phyloP scores from a whole-genome alignment of 192 early-diverging fungal genomes.

The Coemansia sp. region DNA sequence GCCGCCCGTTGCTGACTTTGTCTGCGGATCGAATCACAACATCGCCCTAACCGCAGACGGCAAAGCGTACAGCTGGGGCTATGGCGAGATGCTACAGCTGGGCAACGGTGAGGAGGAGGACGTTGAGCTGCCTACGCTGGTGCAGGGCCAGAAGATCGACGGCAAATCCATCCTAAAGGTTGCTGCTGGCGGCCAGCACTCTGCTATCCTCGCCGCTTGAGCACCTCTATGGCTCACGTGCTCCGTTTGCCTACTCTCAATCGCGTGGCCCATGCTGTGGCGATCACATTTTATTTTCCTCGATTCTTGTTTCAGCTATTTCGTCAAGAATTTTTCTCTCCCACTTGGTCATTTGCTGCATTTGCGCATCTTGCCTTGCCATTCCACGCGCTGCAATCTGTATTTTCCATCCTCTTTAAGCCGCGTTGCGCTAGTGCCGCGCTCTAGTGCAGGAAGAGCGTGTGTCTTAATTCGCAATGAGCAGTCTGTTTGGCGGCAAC shows the following conservation, averaged over 20 bases:
- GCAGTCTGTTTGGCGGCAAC: conserved; percentile 37
- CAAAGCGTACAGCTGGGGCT: conserved; percentile 84
- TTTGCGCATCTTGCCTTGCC: no score
- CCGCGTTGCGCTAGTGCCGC: no score
- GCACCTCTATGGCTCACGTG: neutral
- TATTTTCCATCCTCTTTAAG: neutral
- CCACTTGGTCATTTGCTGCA: no score
- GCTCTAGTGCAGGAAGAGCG: no score
- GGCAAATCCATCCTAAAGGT: conserved; percentile 62
- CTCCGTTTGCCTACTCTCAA: no score
- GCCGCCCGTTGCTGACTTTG: conserved; percentile 52
- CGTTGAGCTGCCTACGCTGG: conserved; percentile 59
- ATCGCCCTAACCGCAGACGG: conserved; percentile 59
- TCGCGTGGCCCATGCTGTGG: no score
- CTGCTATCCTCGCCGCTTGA: conserved; percentile 33
- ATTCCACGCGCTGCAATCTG: neutral
- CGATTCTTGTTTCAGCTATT: conserved; percentile 1
- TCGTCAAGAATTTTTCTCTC: no score
- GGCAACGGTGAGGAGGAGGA: conserved; percentile 79
- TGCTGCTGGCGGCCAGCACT: conserved; percentile 78
- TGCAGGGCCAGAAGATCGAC: conserved; percentile 69
- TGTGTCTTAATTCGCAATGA: conserved; percentile 20
- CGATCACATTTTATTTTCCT: conserved; percentile 1
- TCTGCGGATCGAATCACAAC: conserved; percentile 63
- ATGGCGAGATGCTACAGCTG: conserved; percentile 80